Percentiles rank a stretch among this genome's conserved stretches.
These are phyloP conservation scores for Aspergillus sparsus DNA, from an alignment of 495 filamentous ascomycete genomes.

Conservation along the genomic window DNA sequence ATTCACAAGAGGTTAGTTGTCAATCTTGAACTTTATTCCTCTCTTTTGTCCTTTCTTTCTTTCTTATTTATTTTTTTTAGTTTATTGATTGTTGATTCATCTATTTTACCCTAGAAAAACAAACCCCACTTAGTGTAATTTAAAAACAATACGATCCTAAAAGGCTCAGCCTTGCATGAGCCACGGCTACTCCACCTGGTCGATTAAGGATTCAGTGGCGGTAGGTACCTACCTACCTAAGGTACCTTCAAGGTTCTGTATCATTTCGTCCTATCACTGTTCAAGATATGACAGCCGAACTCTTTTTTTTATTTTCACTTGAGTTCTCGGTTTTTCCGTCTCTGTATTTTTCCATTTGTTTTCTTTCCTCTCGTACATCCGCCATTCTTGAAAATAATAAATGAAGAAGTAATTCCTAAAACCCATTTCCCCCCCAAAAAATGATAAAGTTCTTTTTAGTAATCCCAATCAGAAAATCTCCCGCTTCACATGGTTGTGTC, in stretches of 20 bases:
- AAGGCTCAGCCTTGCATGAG: conserved; percentile 21
- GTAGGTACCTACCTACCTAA: no score
- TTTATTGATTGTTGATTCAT: background rate
- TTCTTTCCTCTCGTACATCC: background rate
- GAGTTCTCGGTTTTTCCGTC: no score
- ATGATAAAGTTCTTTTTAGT: no score
- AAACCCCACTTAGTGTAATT: background rate
- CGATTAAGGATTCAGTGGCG: no score
- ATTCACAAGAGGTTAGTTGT: background rate
- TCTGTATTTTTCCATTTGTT: no score
- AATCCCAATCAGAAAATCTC: no score
- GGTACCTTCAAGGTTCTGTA: background rate
- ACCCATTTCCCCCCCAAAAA: no score
- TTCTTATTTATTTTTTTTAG: background rate
- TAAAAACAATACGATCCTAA: conserved; percentile 2
- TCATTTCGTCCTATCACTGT: background rate
- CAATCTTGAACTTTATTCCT: background rate
- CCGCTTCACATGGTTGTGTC: no score
- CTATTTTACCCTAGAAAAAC: no score
- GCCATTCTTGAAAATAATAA: background rate
- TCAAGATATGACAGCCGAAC: background rate
- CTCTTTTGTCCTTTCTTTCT: background rate
- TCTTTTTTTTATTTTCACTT: background rate
- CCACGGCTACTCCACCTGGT: conserved; percentile 15
- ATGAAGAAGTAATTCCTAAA: background rate